A percentile compares a stretch with the other conserved stretches of the same genome.
phyloP scores from a whole-genome alignment of 208 protist species.

The Wallacemonas sp. region DNA sequence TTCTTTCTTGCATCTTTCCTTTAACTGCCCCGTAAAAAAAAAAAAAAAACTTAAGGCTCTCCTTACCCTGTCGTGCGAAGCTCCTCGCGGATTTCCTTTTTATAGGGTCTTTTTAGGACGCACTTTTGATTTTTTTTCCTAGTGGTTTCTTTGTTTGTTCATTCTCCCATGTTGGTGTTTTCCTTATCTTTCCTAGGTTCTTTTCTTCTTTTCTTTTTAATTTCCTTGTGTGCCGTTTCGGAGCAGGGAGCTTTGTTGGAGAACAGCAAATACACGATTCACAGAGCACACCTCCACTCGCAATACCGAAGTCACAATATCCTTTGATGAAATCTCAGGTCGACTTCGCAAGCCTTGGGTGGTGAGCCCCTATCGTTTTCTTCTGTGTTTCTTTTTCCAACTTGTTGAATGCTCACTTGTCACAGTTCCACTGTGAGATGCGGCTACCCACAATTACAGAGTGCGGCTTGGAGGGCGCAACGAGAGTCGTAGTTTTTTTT shows the following conservation, averaged over 20 bases:
- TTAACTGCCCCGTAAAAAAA: conserved; percentile 11
- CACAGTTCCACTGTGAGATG: background rate
- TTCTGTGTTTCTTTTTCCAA: background rate
- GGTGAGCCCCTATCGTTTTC: too few species aligned
- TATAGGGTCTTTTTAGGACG: conserved; percentile 5
- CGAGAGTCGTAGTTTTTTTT: background rate
- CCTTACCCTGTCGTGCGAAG: background rate
- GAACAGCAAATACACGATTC: too few species aligned
- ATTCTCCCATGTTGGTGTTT: conserved; percentile 3
- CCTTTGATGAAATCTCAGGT: too few species aligned
- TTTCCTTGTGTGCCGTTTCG: too few species aligned
- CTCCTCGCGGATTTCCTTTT: background rate
- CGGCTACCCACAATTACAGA: background rate
- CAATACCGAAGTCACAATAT: too few species aligned
- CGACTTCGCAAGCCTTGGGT: too few species aligned
- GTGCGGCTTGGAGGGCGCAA: background rate
- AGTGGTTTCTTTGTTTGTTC: background rate
- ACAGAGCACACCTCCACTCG: too few species aligned
- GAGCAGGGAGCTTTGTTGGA: background rate
- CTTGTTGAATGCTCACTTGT: background rate
- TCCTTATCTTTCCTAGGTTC: background rate
- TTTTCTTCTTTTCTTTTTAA: conserved; percentile 7
- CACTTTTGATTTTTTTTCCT: conserved; percentile 14
- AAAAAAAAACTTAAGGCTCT: background rate
- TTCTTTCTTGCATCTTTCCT: conserved; percentile 15